Percentiles rank a stretch among this genome's conserved stretches.
These are phyloP conservation scores for Tubosaeta brunneosetosa DNA, from an alignment of 768 basidiomycete species.

Conservation along the genomic window DNA sequence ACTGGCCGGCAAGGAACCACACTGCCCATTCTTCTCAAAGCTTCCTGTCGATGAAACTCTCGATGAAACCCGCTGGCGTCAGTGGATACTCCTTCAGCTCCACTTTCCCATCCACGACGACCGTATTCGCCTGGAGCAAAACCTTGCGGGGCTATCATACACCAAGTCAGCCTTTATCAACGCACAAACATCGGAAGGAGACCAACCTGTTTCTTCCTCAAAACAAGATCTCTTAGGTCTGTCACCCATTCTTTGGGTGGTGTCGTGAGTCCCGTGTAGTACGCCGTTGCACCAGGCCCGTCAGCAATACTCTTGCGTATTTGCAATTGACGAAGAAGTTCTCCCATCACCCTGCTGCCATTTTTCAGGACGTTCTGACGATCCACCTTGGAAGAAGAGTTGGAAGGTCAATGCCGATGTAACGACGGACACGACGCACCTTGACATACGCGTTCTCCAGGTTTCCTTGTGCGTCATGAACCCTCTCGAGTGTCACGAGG, in stretches of 20 bases:
- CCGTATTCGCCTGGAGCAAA: slow-evolving; percentile 80
- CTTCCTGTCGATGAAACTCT: slow-evolving; percentile 75
- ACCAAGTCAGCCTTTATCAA: background rate
- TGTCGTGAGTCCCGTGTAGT: slow-evolving; percentile 74
- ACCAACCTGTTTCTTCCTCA: slow-evolving; percentile 65
- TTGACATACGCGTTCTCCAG: slow-evolving; percentile 68
- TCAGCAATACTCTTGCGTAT: slow-evolving; percentile 85
- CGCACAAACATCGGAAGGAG: background rate
- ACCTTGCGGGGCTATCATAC: slow-evolving; percentile 67
- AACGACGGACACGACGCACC: slow-evolving; percentile 35
- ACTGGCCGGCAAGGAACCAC: too few relatives aligned
- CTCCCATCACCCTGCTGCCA: slow-evolving; percentile 64
- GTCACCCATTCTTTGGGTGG: slow-evolving; percentile 69
- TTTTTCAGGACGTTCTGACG: slow-evolving; percentile 59
- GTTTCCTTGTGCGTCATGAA: slow-evolving; percentile 50
- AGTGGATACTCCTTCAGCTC: slow-evolving; percentile 76
- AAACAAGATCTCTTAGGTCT: slow-evolving; percentile 70
- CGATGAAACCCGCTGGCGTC: slow-evolving; percentile 67
- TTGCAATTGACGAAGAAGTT: slow-evolving; percentile 75
- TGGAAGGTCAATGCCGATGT: background rate
- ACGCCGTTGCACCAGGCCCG: slow-evolving; percentile 70
- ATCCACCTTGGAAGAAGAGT: slow-evolving; percentile 50
- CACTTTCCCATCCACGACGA: slow-evolving; percentile 62
- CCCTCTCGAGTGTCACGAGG: slow-evolving; percentile 65
- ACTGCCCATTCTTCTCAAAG: too few relatives aligned